Evolutionary conservation across 805 yeast genomes (phyloP).

Genomic region (Candida ponderosae): DNA sequence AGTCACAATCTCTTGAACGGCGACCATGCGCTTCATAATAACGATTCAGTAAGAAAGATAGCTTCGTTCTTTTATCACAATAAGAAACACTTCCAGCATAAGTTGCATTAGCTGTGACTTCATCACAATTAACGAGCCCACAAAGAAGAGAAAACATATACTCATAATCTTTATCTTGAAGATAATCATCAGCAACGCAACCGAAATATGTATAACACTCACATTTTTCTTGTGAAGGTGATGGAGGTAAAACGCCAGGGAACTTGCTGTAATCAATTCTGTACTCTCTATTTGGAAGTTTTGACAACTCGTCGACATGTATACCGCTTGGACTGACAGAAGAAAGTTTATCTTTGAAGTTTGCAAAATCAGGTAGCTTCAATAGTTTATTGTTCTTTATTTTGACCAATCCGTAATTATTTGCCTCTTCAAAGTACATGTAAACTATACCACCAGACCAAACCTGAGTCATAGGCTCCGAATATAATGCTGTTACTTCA

Average conservation of each 20-base stretch:
- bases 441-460: constrained; percentile 95
- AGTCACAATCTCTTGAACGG: constrained; percentile 53
- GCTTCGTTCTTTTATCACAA: constrained; percentile 65
- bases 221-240: constrained; percentile 63
- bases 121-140: constrained; percentile 50
- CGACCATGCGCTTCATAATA: constrained; percentile 50
- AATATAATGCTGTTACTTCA: constrained; percentile 63
- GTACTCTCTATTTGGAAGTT: constrained; percentile 40
- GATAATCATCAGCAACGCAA: constrained; percentile 54
- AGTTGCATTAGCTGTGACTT: constrained; percentile 52
- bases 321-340: constrained; percentile 41
- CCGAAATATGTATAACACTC: constrained; percentile 48
- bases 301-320: constrained; percentile 28
- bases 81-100: constrained; percentile 69
- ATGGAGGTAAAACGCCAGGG: constrained; percentile 62
- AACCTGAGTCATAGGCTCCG: constrained; percentile 71
- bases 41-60: constrained; percentile 56
- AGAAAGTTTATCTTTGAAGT: constrained; percentile 48
- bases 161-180: constrained; percentile 46
- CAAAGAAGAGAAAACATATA: constrained; percentile 55
- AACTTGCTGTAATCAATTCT: constrained; percentile 53
- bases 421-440: constrained; percentile 83
- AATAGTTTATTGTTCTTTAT: constrained; percentile 41
- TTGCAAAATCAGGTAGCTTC: constrained; percentile 53
- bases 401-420: constrained; percentile 73